phyloP scores from a whole-genome alignment of 805 yeast species.

The Saturnispora sanitii region DNA sequence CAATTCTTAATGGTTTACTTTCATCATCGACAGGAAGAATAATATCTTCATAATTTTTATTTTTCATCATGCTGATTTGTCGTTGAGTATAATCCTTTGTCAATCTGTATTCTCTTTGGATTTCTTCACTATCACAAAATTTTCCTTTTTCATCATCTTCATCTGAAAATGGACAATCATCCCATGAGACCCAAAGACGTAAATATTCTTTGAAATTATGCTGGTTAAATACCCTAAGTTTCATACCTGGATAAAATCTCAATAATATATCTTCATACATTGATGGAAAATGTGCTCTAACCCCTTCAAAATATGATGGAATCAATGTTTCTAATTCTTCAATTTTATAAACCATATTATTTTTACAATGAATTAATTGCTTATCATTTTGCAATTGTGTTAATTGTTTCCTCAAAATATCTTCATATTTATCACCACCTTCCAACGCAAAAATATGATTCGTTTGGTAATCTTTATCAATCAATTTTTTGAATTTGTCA shows the following conservation, averaged over 20 bases:
- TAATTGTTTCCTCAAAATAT: constrained; percentile 12
- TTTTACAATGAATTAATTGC: constrained; percentile 30
- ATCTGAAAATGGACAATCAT: constrained; percentile 22
- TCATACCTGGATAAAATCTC: constrained; percentile 38
- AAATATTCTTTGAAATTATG: constrained; percentile 41
- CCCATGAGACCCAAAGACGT: constrained; percentile 43
- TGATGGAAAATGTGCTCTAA: constrained; percentile 36
- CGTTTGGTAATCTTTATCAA: constrained; percentile 13
- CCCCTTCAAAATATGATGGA: constrained; percentile 52
- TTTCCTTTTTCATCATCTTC: constrained; percentile 13
- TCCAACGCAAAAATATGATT: constrained; percentile 30
- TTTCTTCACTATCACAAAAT: constrained; percentile 24
- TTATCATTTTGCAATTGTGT: constrained; percentile 23
- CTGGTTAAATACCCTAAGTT: constrained; percentile 26
- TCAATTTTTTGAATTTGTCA: constrained; percentile 10
- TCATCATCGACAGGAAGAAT: constrained; percentile 16
- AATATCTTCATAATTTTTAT: constrained; percentile 6
- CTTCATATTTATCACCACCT: constrained; percentile 29
- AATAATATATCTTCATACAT: constrained; percentile 30
- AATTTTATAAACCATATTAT: constrained; percentile 43
- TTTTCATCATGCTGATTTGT: constrained; percentile 16
- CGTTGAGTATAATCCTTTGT: constrained; percentile 23
- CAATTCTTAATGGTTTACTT: constrained; percentile 22
- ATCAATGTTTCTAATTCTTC: constrained; percentile 45
- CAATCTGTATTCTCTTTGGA: constrained; percentile 24